Evolutionary conservation across 2,329 filamentous ascomycete genomes (phyloP).

Genomic region (Aureobasidium sp.): DNA sequence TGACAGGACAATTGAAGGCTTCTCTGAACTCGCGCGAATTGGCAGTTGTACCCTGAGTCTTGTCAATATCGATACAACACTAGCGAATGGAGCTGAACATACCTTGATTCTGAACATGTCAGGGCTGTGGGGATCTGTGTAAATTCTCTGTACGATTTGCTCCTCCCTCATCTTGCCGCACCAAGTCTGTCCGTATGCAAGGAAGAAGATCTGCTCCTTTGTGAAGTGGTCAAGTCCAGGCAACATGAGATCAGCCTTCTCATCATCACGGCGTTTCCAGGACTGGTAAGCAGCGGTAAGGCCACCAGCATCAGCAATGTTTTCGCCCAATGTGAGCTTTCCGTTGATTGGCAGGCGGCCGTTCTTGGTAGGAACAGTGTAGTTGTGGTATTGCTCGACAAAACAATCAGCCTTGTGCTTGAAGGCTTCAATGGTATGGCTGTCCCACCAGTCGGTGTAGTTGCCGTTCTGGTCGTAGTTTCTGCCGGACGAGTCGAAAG

Average conservation of each 20-base stretch:
- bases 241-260: slow-evolving; percentile 47
- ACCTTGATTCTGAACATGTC: slow-evolving; percentile 47
- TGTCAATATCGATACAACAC: neutral
- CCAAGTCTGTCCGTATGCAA: slow-evolving; percentile 44
- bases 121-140: slow-evolving; percentile 60
- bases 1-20: slow-evolving; percentile 58
- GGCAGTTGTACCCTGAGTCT: slow-evolving; percentile 49
- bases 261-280: slow-evolving; percentile 54
- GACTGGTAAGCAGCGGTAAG: slow-evolving; percentile 56
- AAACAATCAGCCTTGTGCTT: slow-evolving; percentile 57
- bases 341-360: slow-evolving; percentile 57
- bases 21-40: slow-evolving; percentile 63
- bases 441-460: slow-evolving; percentile 61
- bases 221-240: slow-evolving; percentile 57
- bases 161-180: slow-evolving; percentile 56
- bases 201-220: slow-evolving; percentile 64
- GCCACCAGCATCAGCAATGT: slow-evolving; percentile 65
- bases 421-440: slow-evolving; percentile 53
- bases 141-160: slow-evolving; percentile 50
- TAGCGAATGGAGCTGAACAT: neutral
- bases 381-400: slow-evolving; percentile 59
- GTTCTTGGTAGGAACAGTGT: slow-evolving; percentile 51
- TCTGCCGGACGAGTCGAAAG: slow-evolving; percentile 60
- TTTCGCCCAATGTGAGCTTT: slow-evolving; percentile 58
- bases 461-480: slow-evolving; percentile 60